Percentiles rank a stretch among this genome's conserved stretches.
Conservation (phyloP, 1,284 basidiomycete species). For the Apiotrichum sp. region DNA sequence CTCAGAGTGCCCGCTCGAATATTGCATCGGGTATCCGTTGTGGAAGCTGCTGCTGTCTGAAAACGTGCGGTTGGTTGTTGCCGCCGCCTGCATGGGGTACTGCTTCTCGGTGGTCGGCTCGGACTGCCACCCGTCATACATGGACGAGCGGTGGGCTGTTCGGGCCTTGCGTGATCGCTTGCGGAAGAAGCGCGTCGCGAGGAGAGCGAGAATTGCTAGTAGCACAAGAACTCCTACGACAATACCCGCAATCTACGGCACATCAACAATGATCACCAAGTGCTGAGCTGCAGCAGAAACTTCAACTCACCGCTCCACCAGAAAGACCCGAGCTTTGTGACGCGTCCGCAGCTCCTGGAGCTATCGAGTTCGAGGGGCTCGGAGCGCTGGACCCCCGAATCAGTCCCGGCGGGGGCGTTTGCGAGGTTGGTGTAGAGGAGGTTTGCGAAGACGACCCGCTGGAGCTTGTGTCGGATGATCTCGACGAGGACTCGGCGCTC, state of each 20-base stretch:
- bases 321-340: background rate
- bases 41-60: background rate
- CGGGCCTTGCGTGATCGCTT: constrained; percentile 30
- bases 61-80: background rate
- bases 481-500: no score
- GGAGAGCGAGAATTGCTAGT: constrained; percentile 27
- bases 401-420: no score
- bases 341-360: background rate
- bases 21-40: background rate
- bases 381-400: no score
- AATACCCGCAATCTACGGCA: constrained; percentile 37
- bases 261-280: no score
- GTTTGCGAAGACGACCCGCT: no score
- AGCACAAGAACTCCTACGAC: constrained; percentile 37
- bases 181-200: constrained; percentile 29
- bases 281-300: no score
- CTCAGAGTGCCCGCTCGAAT: background rate
- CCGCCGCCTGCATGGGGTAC: constrained; percentile 16
- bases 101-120: constrained; percentile 21
- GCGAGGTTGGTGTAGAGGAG: no score
- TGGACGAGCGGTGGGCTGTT: constrained; percentile 30
- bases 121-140: constrained; percentile 40
- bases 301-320: constrained; percentile 12
- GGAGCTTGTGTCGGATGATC: no score
- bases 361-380: background rate